These are phyloP conservation scores for Lentinula guzmanii DNA, from an alignment of 768 basidiomycete genomes.

Conservation along the genomic window DNA sequence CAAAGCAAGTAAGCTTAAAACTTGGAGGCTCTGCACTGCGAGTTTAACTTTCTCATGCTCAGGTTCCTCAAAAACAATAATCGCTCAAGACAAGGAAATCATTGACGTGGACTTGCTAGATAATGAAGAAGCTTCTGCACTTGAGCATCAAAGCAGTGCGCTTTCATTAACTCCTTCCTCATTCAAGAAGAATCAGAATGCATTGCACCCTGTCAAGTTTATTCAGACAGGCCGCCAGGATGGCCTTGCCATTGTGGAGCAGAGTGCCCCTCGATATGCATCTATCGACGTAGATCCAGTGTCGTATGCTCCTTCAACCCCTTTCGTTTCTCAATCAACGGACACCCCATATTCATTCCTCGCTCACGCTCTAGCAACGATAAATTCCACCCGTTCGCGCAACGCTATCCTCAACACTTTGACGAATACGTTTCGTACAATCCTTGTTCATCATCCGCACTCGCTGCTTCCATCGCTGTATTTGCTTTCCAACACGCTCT, in stretches of 20 bases:
- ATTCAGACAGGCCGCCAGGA: neutral
- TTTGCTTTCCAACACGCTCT: constrained; percentile 75
- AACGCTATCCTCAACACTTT: constrained; percentile 62
- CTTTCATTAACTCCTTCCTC: too few relatives aligned
- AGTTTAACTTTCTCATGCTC: neutral
- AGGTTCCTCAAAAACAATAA: neutral
- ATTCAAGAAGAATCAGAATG: neutral
- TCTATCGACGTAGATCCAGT: constrained; percentile 45
- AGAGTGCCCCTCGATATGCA: constrained; percentile 12
- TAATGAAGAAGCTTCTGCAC: neutral
- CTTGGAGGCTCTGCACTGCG: neutral
- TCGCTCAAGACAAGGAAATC: constrained; percentile 2
- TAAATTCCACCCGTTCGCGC: constrained; percentile 68
- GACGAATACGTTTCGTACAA: constrained; percentile 68
- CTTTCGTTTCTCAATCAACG: constrained; percentile 33
- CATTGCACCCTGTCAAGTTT: neutral
- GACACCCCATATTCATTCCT: constrained; percentile 67
- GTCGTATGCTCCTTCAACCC: constrained; percentile 33
- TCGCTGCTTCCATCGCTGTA: constrained; percentile 77
- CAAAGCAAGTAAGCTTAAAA: neutral
- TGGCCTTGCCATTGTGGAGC: neutral
- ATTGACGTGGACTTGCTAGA: constrained; percentile 14
- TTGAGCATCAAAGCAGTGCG: neutral
- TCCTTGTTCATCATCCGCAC: constrained; percentile 57
- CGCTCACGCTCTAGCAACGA: constrained; percentile 50